Evolutionary conservation across 1,139 yeast species (phyloP).

Genomic region (Zygoascus hellenicus): DNA sequence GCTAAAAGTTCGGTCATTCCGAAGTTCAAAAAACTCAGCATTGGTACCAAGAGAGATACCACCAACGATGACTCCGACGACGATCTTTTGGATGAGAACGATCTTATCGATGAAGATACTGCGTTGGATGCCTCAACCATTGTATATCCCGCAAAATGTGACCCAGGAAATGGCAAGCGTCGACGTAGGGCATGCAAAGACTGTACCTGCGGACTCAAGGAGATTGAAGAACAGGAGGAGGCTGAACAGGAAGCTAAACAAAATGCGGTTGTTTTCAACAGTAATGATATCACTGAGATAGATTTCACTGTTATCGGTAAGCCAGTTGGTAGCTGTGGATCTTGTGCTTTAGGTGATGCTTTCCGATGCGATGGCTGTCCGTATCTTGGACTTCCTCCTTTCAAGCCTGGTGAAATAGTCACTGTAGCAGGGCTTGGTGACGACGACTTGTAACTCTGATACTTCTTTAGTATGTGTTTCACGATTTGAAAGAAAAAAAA

Average conservation of each 20-base stretch:
- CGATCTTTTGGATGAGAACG: conserved; percentile 43
- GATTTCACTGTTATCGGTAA: conserved; percentile 95
- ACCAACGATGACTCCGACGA: conserved; percentile 43
- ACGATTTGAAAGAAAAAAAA: too few species aligned
- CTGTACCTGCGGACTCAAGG: conserved; percentile 94
- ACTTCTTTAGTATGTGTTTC: conserved; percentile 3
- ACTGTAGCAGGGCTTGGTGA: conserved; percentile 29
- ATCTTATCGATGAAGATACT: conserved; percentile 36
- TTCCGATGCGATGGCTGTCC: conserved; percentile 99
- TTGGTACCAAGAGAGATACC: conserved; percentile 32
- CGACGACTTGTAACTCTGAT: conserved; percentile 26
- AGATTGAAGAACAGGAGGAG: conserved; percentile 44
- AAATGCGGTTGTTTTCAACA: conserved; percentile 44
- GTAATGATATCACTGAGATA: conserved; percentile 66
- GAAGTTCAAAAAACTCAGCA: conserved; percentile 19
- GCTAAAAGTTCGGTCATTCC: conserved; percentile 16
- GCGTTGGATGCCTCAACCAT: conserved; percentile 25
- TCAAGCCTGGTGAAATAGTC: conserved; percentile 85
- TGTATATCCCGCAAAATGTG: conserved; percentile 39
- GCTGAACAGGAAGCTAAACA: conserved; percentile 26
- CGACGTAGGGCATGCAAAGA: conserved; percentile 79
- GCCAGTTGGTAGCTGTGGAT: conserved; percentile 85
- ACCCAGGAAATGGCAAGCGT: conserved; percentile 43
- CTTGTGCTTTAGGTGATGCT: conserved; percentile 96
- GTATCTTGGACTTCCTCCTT: conserved; percentile 91